These are phyloP conservation scores for Fusarium falciforme DNA, from an alignment of 2,329 filamentous ascomycete genomes.

Conservation along the genomic window DNA sequence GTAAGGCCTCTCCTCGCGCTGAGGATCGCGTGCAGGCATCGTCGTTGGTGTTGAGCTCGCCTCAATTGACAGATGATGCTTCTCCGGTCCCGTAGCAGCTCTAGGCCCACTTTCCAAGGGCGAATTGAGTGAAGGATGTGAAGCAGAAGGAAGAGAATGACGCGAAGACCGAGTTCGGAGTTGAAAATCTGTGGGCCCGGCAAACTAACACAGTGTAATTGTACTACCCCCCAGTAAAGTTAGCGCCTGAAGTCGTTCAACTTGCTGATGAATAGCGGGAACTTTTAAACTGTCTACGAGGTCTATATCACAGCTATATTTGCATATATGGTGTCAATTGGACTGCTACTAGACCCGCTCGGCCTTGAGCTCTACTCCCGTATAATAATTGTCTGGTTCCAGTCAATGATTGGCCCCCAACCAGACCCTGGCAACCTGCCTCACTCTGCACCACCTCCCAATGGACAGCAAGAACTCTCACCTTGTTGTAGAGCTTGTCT, in stretches of 20 bases:
- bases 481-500: too few relatives aligned
- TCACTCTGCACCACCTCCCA: not conserved
- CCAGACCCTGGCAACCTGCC: not conserved
- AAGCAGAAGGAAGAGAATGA: conserved; percentile 10
- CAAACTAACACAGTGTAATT: not conserved
- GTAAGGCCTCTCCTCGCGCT: conserved; percentile 11
- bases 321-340: not conserved
- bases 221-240: not conserved
- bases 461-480: too few relatives aligned
- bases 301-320: not conserved
- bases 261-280: not conserved
- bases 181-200: not conserved
- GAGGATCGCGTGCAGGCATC: conserved; percentile 22
- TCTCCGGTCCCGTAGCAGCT: not conserved
- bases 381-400: not conserved
- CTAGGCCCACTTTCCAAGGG: conserved; percentile 17
- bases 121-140: conserved; percentile 7
- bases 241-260: not conserved
- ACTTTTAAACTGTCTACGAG: not conserved
- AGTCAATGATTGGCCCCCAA: not conserved
- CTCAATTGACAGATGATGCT: not conserved
- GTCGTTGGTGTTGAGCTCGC: not conserved
- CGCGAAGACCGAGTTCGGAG: not conserved
- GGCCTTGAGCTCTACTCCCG: not conserved
- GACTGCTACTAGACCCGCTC: not conserved